Evolutionary conservation across 2,329 filamentous ascomycete species (phyloP).

Genomic region (Periglandula ipomoeae): DNA sequence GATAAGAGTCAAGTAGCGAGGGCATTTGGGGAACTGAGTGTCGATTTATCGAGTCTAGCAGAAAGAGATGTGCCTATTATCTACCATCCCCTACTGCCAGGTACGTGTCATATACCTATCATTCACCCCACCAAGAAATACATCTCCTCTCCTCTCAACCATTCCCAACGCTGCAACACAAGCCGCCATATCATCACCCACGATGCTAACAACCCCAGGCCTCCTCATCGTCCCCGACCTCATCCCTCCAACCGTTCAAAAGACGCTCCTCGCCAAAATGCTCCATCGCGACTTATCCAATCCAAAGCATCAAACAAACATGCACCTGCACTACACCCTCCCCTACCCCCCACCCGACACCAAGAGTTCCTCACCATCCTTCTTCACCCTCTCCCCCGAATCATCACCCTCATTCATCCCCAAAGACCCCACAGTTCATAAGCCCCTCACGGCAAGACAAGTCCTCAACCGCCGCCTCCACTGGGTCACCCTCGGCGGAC

Average conservation of each 20-base stretch:
- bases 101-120: conserved; percentile 32
- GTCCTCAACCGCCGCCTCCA: conserved; percentile 74
- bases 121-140: background rate
- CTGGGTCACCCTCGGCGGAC: conserved; percentile 90
- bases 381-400: conserved; percentile 43
- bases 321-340: conserved; percentile 74
- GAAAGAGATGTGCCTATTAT: conserved; percentile 42
- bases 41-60: conserved; percentile 21
- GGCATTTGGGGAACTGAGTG: conserved; percentile 27
- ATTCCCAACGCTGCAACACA: no score
- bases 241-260: conserved; percentile 60
- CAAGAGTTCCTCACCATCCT: conserved; percentile 37
- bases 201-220: conserved; percentile 38
- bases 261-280: conserved; percentile 59
- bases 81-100: conserved; percentile 58
- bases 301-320: conserved; percentile 71
- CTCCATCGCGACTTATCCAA: conserved; percentile 70
- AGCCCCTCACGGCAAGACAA: conserved; percentile 57
- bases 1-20: background rate
- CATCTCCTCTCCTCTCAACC: no score
- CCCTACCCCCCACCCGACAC: conserved; percentile 31
- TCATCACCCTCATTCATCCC: conserved; percentile 51
- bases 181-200: no score
- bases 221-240: conserved; percentile 70
- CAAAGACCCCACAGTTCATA: conserved; percentile 66